Evolutionary conservation across 805 yeast species (phyloP).

Genomic region (Kodamaea sagamina): DNA sequence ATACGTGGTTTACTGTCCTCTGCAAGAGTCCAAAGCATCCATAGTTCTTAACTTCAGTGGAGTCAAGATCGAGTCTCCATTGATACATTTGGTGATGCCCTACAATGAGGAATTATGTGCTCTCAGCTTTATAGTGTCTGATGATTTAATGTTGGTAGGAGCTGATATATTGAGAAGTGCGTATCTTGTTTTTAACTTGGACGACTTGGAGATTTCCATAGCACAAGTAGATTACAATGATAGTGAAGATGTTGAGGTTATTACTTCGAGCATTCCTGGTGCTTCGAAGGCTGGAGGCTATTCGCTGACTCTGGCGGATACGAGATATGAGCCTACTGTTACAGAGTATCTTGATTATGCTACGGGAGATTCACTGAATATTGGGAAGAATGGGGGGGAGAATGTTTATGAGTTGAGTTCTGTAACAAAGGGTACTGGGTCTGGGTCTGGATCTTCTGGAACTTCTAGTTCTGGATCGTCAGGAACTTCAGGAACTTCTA

Average conservation of each 20-base stretch:
- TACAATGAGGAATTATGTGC: slow-evolving; percentile 16
- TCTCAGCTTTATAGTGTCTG: slow-evolving; percentile 12
- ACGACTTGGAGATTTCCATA: slow-evolving; percentile 24
- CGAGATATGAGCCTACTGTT: no score
- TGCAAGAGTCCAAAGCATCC: background rate
- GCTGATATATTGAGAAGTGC: slow-evolving; percentile 30
- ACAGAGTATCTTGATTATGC: no score
- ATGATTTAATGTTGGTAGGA: slow-evolving; percentile 24
- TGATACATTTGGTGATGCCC: slow-evolving; percentile 15
- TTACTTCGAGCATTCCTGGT: slow-evolving; percentile 48
- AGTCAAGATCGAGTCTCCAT: slow-evolving; percentile 16
- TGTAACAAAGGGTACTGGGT: no score
- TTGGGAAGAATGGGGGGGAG: no score
- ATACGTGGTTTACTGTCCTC: background rate
- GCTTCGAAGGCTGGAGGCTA: slow-evolving; percentile 53
- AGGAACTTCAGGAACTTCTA: no score
- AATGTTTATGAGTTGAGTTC: no score
- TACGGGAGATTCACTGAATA: no score
- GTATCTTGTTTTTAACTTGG: slow-evolving; percentile 29
- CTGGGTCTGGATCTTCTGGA: no score
- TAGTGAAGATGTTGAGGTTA: slow-evolving; percentile 22
- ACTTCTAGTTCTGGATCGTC: no score
- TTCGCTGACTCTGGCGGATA: no score
- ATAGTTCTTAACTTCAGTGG: background rate
- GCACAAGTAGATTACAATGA: slow-evolving; percentile 25